Conservation (phyloP, 805 yeast species). For the Candida coleopterorum region DNA sequence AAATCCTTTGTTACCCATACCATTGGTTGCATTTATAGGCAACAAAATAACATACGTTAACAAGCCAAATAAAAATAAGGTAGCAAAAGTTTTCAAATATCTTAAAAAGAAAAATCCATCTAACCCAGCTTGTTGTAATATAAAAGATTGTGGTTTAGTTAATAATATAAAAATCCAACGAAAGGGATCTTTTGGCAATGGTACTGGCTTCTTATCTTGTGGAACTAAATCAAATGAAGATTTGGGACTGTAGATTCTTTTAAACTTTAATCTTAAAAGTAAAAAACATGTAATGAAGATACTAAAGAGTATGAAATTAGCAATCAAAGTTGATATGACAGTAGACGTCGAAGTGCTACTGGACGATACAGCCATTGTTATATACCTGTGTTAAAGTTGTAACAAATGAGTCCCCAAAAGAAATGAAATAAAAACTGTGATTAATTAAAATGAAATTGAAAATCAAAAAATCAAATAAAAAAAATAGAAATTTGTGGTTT, state of each 20-base stretch:
- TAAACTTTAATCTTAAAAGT: conserved; percentile 58
- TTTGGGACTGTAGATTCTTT: conserved; percentile 81
- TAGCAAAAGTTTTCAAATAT: conserved; percentile 56
- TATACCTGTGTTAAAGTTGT: not conserved
- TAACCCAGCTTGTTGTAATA: conserved; percentile 84
- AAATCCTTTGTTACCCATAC: conserved; percentile 59
- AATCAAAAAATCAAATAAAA: not conserved
- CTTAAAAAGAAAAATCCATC: conserved; percentile 91
- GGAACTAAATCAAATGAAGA: conserved; percentile 55
- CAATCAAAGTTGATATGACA: conserved; percentile 65
- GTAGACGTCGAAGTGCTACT: conserved; percentile 54
- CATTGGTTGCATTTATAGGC: conserved; percentile 77
- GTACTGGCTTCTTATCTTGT: conserved; percentile 64
- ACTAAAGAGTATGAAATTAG: conserved; percentile 64
- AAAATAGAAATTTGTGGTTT: too few species aligned
- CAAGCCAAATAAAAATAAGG: conserved; percentile 42
- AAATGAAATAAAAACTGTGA: too few species aligned
- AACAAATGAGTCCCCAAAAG: too few species aligned
- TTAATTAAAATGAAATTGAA: not conserved
- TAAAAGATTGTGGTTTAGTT: conserved; percentile 64
- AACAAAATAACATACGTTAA: conserved; percentile 63
- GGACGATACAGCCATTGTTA: conserved; percentile 6
- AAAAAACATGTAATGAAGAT: conserved; percentile 60
- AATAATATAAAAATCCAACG: conserved; percentile 67
- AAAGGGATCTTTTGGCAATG: conserved; percentile 63